Conservation (phyloP, 768 basidiomycete genomes). For the Xerocomellus intermedius region DNA sequence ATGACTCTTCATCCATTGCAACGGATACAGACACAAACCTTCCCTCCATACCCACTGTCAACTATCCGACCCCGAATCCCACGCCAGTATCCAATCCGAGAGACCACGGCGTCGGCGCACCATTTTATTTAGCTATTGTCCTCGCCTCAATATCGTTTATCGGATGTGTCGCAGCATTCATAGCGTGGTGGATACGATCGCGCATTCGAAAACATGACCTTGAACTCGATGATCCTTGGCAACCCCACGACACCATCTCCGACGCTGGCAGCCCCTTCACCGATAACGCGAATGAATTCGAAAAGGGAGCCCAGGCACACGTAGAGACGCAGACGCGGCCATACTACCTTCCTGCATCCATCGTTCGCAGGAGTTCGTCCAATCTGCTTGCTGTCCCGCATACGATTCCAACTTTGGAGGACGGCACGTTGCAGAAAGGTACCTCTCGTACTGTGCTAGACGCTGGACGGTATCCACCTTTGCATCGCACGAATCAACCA, state of each 20-base stretch:
- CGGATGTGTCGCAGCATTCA: slow-evolving; percentile 44
- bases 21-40: slow-evolving; percentile 21
- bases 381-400: slow-evolving; percentile 21
- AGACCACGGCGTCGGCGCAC: slow-evolving; percentile 31
- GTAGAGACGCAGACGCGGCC: slow-evolving; percentile 19
- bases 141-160: slow-evolving; percentile 46
- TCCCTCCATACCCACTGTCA: slow-evolving; percentile 24
- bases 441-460: not conserved
- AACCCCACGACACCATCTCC: slow-evolving; percentile 31
- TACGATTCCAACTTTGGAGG: slow-evolving; percentile 4
- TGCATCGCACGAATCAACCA: not conserved
- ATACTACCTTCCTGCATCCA: slow-evolving; percentile 25
- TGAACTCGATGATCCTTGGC: slow-evolving; percentile 29
- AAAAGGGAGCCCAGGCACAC: not conserved
- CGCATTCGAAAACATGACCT: slow-evolving; percentile 37
- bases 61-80: slow-evolving; percentile 23
- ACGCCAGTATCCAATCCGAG: slow-evolving; percentile 19
- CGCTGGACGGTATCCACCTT: not conserved
- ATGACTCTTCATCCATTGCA: not conserved
- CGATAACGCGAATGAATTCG: not conserved
- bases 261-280: slow-evolving; percentile 1
- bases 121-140: slow-evolving; percentile 51
- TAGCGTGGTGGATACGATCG: slow-evolving; percentile 49
- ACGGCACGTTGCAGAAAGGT: slow-evolving; percentile 4
- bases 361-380: slow-evolving; percentile 17